phyloP scores from a whole-genome alignment of 148 eudicot species.

The Chenopodium berlandieri region DNA sequence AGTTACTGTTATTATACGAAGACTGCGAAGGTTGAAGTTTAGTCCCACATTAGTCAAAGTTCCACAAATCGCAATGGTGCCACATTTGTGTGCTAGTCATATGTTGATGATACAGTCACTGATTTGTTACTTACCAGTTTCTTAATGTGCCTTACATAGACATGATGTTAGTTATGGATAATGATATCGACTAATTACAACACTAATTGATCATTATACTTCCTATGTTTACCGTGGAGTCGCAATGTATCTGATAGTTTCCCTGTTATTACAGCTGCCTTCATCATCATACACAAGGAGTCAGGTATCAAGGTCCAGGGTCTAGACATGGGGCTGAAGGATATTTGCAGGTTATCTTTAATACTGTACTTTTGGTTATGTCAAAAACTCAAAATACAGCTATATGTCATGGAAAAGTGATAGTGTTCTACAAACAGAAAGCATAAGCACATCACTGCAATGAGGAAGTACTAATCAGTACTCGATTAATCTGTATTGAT shows the following conservation, averaged over 20 bases:
- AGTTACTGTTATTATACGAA: no score
- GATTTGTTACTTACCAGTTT: not conserved
- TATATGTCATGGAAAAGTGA: not conserved
- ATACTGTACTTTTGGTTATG: not conserved
- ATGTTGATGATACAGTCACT: not conserved
- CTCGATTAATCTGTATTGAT: no score
- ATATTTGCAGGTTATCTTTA: conserved; percentile 7
- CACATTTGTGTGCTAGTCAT: not conserved
- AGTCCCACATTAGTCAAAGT: not conserved
- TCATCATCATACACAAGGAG: conserved; percentile 81
- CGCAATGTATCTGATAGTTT: not conserved
- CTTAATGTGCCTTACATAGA: not conserved
- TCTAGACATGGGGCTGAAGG: conserved; percentile 17
- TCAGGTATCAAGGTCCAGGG: conserved; percentile 63
- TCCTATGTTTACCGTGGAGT: not conserved
- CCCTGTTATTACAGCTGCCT: conserved; percentile 49
- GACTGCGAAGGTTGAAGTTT: no score
- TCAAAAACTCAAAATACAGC: not conserved
- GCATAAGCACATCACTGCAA: no score
- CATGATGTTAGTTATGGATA: not conserved
- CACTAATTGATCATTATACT: not conserved
- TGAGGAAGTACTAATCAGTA: not conserved
- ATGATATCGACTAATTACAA: not conserved
- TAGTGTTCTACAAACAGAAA: not conserved
- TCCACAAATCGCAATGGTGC: not conserved